These are phyloP conservation scores for Coniochaeta ligniaria DNA, from an alignment of 2,329 filamentous ascomycete genomes.

Conservation along the genomic window DNA sequence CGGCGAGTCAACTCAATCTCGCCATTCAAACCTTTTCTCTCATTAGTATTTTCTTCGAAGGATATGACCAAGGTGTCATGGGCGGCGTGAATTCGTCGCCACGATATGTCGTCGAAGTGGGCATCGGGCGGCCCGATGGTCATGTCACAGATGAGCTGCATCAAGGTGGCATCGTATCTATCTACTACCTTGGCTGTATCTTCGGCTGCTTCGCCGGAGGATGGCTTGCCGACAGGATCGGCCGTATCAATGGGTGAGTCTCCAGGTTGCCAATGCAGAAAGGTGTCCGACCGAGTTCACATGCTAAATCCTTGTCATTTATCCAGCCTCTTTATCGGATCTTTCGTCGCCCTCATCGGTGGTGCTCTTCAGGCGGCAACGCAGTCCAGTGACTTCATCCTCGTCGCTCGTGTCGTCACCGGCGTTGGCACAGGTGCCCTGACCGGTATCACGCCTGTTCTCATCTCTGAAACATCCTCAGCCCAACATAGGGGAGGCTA, in stretches of 20 bases:
- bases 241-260: conserved; percentile 34
- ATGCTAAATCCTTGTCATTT: neutral
- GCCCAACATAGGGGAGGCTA: conserved; percentile 37
- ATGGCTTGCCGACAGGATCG: conserved; percentile 43
- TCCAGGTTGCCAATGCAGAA: no score
- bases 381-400: conserved; percentile 37
- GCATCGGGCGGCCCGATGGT: conserved; percentile 35
- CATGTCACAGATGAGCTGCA: conserved; percentile 38
- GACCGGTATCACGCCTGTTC: conserved; percentile 40
- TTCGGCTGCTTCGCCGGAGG: conserved; percentile 41
- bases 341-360: conserved; percentile 39
- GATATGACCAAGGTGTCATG: neutral
- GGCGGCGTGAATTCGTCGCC: conserved; percentile 24
- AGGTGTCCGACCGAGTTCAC: neutral
- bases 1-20: conserved; percentile 31
- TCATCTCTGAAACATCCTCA: conserved; percentile 39
- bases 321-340: conserved; percentile 34
- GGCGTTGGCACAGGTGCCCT: conserved; percentile 45
- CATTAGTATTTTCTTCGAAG: conserved; percentile 29
- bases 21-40: conserved; percentile 22
- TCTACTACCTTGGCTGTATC: conserved; percentile 44
- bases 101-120: conserved; percentile 31
- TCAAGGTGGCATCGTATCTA: conserved; percentile 44
- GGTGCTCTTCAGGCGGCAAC: conserved; percentile 38
- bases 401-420: conserved; percentile 40